phyloP scores from a whole-genome alignment of 768 basidiomycete genomes.

The Xerocomus potaroensis region DNA sequence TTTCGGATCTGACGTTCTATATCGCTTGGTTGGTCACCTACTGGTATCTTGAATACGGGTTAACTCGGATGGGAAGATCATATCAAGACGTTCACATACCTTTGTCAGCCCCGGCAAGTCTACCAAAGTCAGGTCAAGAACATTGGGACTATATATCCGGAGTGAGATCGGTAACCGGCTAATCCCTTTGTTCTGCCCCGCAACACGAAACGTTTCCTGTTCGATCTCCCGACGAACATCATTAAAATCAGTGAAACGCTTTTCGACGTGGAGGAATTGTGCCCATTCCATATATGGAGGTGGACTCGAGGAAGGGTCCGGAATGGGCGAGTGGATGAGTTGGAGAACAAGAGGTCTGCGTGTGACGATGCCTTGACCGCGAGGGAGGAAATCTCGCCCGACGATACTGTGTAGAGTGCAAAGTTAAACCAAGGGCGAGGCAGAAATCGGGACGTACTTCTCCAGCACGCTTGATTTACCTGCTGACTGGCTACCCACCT shows the following conservation, averaged over 20 bases:
- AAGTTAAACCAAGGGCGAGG: slow-evolving; percentile 2
- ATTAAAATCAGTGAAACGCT: slow-evolving; percentile 91
- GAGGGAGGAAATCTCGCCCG: slow-evolving; percentile 85
- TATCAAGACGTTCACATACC: slow-evolving; percentile 40
- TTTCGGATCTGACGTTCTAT: slow-evolving; percentile 96
- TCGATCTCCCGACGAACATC: slow-evolving; percentile 97
- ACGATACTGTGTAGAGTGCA: slow-evolving; percentile 62
- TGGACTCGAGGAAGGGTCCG: slow-evolving; percentile 42
- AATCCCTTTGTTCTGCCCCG: slow-evolving; percentile 98
- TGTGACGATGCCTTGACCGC: slow-evolving; percentile 93
- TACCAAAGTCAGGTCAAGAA: slow-evolving; percentile 92
- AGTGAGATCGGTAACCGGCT: slow-evolving; percentile 95
- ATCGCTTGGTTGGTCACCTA: slow-evolving; percentile 96
- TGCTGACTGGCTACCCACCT: slow-evolving; percentile 96
- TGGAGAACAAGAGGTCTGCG: slow-evolving; percentile 93
- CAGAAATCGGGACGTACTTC: slow-evolving; percentile 55
- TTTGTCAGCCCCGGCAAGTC: slow-evolving; percentile 97
- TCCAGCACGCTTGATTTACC: slow-evolving; percentile 96
- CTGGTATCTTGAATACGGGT: slow-evolving; percentile 63
- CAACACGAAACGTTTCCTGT: slow-evolving; percentile 94
- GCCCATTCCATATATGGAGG: slow-evolving; percentile 77
- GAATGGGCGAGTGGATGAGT: slow-evolving; percentile 84
- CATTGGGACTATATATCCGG: slow-evolving; percentile 92
- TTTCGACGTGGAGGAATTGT: slow-evolving; percentile 96
- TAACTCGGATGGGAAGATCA: background rate